Conservation (phyloP, 2,329 filamentous ascomycete species). For the Aspergillus sp. region DNA sequence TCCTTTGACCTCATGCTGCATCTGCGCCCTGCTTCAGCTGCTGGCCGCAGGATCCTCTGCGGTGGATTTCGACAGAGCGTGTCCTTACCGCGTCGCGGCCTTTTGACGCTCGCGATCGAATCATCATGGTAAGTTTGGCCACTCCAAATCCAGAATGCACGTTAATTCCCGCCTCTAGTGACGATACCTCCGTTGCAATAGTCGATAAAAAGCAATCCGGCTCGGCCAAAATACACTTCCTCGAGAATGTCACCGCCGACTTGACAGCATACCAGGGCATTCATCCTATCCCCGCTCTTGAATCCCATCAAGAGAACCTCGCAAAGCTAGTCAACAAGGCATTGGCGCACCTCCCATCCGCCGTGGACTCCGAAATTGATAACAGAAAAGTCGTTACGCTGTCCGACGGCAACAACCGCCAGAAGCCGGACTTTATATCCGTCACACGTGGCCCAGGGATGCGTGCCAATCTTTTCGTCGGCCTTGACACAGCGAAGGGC, state of each 20-base stretch:
- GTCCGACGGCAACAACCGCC: constrained; percentile 25
- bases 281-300: constrained; percentile 72
- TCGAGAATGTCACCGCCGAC: constrained; percentile 79
- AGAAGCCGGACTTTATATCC: constrained; percentile 76
- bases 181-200: constrained; percentile 83
- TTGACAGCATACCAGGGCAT: constrained; percentile 75
- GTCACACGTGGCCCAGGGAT: constrained; percentile 92
- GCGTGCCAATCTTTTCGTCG: constrained; percentile 72
- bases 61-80: constrained; percentile 6
- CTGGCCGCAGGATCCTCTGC: constrained; percentile 21
- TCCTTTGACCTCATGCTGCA: constrained; percentile 26
- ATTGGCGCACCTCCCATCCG: constrained; percentile 54
- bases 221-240: constrained; percentile 72
- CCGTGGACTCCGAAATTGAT: constrained; percentile 10
- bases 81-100: constrained; percentile 19
- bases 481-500: constrained; percentile 82
- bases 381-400: constrained; percentile 17
- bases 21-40: constrained; percentile 15
- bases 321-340: constrained; percentile 67
- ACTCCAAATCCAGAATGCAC: neutral
- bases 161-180: constrained; percentile 35
- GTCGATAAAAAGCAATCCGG: constrained; percentile 72
- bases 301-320: constrained; percentile 72
- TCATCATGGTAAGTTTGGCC: constrained; percentile 41
- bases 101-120: constrained; percentile 49